These are phyloP conservation scores for Cryptococcus depauperatus DNA, from an alignment of 1,284 basidiomycete species.

Conservation along the genomic window DNA sequence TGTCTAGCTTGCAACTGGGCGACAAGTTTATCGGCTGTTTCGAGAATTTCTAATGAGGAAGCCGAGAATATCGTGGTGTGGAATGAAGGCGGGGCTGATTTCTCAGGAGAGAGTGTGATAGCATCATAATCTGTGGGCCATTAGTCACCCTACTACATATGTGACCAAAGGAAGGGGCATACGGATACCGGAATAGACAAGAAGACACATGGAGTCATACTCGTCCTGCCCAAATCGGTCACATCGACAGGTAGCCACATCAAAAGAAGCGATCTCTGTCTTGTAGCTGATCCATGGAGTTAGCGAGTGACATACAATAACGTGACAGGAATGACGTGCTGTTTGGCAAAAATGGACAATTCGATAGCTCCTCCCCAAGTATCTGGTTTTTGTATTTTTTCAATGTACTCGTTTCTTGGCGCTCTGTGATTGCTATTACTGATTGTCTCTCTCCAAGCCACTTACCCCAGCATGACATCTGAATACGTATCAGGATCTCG, in stretches of 20 bases:
- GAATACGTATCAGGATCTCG: conserved; percentile 63
- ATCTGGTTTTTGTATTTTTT: conserved; percentile 64
- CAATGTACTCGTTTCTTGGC: conserved; percentile 65
- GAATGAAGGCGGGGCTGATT: conserved; percentile 68
- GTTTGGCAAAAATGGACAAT: conserved; percentile 67
- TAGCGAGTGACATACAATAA: background rate
- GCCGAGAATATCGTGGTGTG: conserved; percentile 77
- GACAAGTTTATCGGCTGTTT: conserved; percentile 64
- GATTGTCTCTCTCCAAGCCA: conserved; percentile 3
- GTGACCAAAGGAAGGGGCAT: conserved; percentile 10
- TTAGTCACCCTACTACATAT: conserved; percentile 1
- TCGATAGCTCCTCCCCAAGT: conserved; percentile 92
- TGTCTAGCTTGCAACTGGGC: conserved; percentile 61
- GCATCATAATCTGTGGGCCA: conserved; percentile 65
- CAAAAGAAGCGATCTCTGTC: conserved; percentile 80
- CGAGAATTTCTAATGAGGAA: conserved; percentile 53
- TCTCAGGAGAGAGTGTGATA: conserved; percentile 66
- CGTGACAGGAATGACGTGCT: conserved; percentile 44
- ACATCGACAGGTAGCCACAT: conserved; percentile 84
- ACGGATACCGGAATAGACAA: conserved; percentile 85
- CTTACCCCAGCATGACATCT: conserved; percentile 75
- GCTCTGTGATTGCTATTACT: conserved; percentile 42
- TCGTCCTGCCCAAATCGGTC: conserved; percentile 64
- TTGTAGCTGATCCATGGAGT: conserved; percentile 48
- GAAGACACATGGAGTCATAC: conserved; percentile 48